Percentiles rank a stretch among this genome's conserved stretches.
These are phyloP conservation scores for Chloranthus sessilifolius DNA, from an alignment of 164 flowering plant species.

Conservation along the genomic window DNA sequence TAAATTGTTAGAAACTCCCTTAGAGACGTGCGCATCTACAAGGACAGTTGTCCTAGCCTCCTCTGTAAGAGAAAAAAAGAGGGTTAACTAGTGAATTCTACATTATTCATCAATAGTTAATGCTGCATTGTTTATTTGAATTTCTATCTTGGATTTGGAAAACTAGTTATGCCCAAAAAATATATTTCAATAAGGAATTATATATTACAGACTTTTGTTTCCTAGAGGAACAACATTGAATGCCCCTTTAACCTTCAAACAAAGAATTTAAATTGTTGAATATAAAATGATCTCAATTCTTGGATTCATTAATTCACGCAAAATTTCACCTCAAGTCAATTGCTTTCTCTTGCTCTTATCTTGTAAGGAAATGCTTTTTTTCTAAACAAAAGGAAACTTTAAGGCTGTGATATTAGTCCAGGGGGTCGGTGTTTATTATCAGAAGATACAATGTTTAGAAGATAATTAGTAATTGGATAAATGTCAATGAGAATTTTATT, in stretches of 20 bases:
- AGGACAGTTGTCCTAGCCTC: slow-evolving; percentile 26
- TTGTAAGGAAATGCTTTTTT: no score
- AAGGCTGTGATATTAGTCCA: no score
- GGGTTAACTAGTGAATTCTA: background rate
- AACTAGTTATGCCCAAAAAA: background rate
- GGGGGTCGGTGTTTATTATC: no score
- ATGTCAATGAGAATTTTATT: no score
- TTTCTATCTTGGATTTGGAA: background rate
- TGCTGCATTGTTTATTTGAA: background rate
- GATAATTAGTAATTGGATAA: no score
- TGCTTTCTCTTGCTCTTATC: no score
- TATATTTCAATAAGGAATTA: background rate
- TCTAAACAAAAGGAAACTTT: no score
- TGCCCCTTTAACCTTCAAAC: background rate
- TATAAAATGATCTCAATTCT: no score
- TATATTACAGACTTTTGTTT: background rate
- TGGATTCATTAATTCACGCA: no score
- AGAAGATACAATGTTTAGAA: no score
- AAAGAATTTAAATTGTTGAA: no score
- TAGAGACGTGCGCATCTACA: slow-evolving; percentile 61
- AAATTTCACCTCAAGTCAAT: no score
- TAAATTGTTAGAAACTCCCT: slow-evolving; percentile 43
- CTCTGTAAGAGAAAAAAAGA: slow-evolving; percentile 31
- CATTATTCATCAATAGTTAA: background rate
- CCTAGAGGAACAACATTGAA: background rate